Evolutionary conservation across 805 yeast genomes (phyloP).

Genomic region (Torulaspora gathmanii): DNA sequence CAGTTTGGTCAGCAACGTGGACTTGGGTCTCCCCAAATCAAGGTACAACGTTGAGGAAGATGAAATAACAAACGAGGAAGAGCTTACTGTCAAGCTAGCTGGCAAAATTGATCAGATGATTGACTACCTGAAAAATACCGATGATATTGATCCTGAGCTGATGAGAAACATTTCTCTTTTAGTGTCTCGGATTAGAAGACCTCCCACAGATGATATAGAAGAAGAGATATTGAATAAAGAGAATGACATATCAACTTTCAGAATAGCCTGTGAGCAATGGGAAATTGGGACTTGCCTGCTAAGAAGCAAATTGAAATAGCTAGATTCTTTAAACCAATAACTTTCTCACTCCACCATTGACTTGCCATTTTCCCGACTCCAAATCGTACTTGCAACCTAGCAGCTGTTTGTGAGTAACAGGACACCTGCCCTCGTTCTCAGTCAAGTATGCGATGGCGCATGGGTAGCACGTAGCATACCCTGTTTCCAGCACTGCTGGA

Average conservation of each 20-base stretch:
- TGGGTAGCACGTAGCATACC: slow-evolving; percentile 82
- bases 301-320: not conserved
- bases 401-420: slow-evolving; percentile 68
- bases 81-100: slow-evolving; percentile 12
- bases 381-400: slow-evolving; percentile 65
- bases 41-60: not conserved
- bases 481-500: slow-evolving; percentile 88
- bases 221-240: slow-evolving; percentile 25
- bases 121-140: slow-evolving; percentile 16
- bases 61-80: slow-evolving; percentile 5
- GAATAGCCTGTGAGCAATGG: slow-evolving; percentile 30
- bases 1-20: not conserved
- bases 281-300: slow-evolving; percentile 15
- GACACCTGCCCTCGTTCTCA: slow-evolving; percentile 58
- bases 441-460: slow-evolving; percentile 69
- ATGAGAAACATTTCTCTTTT: slow-evolving; percentile 23
- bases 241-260: slow-evolving; percentile 24
- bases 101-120: slow-evolving; percentile 20
- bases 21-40: not conserved
- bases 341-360: slow-evolving; percentile 72
- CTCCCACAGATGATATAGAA: slow-evolving; percentile 26
- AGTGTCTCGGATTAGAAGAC: slow-evolving; percentile 20
- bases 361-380: slow-evolving; percentile 59
- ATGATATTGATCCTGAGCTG: slow-evolving; percentile 7
- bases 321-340: slow-evolving; percentile 48